These are phyloP conservation scores for Magnaporthiopsis rhizophila DNA, from an alignment of 2,329 filamentous ascomycete genomes.

Conservation along the genomic window DNA sequence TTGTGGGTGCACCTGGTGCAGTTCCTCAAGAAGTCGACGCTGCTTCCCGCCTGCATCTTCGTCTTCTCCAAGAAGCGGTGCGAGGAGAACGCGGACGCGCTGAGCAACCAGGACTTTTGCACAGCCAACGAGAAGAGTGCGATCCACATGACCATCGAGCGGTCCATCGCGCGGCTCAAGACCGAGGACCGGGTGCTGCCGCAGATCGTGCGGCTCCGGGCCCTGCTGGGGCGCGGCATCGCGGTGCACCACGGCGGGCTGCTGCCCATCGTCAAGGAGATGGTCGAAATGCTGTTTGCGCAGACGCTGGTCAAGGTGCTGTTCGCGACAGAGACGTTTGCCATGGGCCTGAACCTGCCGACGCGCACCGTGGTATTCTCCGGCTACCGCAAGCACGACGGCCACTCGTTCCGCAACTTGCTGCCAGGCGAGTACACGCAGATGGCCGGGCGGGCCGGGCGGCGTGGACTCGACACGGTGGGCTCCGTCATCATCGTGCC, in stretches of 20 bases:
- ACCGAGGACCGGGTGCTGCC: constrained; percentile 85
- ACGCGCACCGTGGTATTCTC: constrained; percentile 97
- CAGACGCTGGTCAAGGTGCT: constrained; percentile 92
- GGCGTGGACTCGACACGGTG: constrained; percentile 84
- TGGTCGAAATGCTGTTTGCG: constrained; percentile 94
- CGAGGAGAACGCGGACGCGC: constrained; percentile 91
- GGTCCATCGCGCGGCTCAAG: constrained; percentile 83
- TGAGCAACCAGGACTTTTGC: constrained; percentile 92
- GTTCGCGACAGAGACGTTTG: constrained; percentile 97
- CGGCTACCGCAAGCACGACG: constrained; percentile 93
- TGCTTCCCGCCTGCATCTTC: constrained; percentile 92
- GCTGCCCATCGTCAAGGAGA: constrained; percentile 92
- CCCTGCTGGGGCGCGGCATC: constrained; percentile 79
- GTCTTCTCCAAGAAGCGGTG: constrained; percentile 98
- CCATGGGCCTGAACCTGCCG: constrained; percentile 94
- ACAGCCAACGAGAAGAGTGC: constrained; percentile 91
- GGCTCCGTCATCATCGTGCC: constrained; percentile 93
- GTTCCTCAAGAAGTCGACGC: constrained; percentile 74
- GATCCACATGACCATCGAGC: constrained; percentile 96
- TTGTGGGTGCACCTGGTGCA: constrained; percentile 95
- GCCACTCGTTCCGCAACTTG: constrained; percentile 82
- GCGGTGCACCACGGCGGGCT: constrained; percentile 95
- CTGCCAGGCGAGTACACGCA: constrained; percentile 96
- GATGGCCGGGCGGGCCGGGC: constrained; percentile 92
- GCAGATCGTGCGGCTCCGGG: constrained; percentile 81